Conservation (phyloP, 2,329 filamentous ascomycete species). For the Hypoxylon sp. region DNA sequence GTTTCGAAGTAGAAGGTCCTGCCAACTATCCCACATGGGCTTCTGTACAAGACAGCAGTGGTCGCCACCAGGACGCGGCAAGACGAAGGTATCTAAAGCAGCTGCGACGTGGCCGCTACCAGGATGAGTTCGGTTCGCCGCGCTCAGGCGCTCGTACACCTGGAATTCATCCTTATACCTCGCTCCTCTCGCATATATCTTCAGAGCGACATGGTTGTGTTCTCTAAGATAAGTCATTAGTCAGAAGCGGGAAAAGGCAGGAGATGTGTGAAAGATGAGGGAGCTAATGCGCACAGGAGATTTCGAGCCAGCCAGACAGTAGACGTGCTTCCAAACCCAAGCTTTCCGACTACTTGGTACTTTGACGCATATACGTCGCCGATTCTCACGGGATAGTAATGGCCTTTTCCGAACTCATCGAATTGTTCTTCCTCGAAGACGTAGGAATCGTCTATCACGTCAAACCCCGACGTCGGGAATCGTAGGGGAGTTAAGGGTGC, state of each 20-base stretch:
- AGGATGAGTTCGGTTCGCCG: neutral
- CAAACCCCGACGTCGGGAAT: neutral
- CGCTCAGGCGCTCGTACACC: neutral
- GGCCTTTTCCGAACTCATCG: neutral
- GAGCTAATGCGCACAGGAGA: conserved; percentile 45
- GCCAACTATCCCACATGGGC: conserved; percentile 53
- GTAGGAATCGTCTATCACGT: conserved; percentile 2
- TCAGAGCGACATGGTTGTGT: conserved; percentile 26
- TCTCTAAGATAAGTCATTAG: conserved; percentile 46
- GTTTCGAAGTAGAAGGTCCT: conserved; percentile 56
- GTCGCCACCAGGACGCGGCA: neutral
- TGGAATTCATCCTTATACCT: neutral
- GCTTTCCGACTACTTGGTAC: conserved; percentile 46
- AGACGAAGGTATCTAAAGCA: neutral
- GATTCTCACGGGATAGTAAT: conserved; percentile 29
- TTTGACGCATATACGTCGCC: conserved; percentile 23
- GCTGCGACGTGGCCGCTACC: neutral
- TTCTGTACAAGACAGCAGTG: neutral
- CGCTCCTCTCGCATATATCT: neutral
- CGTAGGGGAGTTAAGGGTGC: neutral
- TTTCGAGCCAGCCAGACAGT: conserved; percentile 46
- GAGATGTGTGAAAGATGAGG: too few species aligned
- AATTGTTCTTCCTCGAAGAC: conserved; percentile 6
- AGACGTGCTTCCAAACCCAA: conserved; percentile 42
- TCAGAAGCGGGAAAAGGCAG: conserved; percentile 43